These are phyloP conservation scores for Russula earlei DNA, from an alignment of 768 basidiomycete genomes.

Conservation along the genomic window DNA sequence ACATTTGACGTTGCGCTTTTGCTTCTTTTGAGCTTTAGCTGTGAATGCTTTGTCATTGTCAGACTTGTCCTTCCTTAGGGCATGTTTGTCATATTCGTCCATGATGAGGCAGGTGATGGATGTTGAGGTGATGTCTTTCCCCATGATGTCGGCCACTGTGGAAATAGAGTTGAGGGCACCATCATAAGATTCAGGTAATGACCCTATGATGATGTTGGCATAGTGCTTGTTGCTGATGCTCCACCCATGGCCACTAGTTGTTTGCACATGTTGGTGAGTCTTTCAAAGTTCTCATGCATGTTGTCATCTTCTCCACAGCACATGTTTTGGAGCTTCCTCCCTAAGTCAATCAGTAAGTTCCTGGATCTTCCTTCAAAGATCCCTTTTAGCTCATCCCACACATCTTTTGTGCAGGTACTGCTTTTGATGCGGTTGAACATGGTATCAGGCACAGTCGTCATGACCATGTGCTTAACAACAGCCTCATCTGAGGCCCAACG, in stretches of 20 bases:
- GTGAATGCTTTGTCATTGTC: too few species aligned
- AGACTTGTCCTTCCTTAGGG: not conserved
- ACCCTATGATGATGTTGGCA: conserved; percentile 9
- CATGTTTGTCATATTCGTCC: not conserved
- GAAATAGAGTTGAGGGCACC: not conserved
- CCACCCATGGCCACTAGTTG: conserved; percentile 15
- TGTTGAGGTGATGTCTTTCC: too few species aligned
- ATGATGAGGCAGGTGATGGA: too few species aligned
- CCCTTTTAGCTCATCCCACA: not conserved
- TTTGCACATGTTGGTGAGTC: conserved; percentile 6
- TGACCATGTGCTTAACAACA: too few species aligned
- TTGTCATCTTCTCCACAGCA: not conserved
- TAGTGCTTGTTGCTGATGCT: conserved; percentile 6
- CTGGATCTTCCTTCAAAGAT: not conserved
- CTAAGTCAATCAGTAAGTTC: not conserved
- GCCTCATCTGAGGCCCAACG: too few species aligned
- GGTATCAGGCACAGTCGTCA: too few species aligned
- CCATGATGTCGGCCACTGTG: too few species aligned
- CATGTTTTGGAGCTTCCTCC: not conserved
- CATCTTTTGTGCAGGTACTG: too few species aligned
- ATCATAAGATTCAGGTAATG: not conserved
- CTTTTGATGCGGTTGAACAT: too few species aligned
- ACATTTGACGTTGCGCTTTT: too few species aligned
- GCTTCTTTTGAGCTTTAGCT: too few species aligned
- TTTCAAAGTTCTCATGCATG: conserved; percentile 6